A percentile compares a stretch with the other conserved stretches of the same genome.
phyloP scores from a whole-genome alignment of 2,329 filamentous ascomycete genomes.

The Podosphaera aphanis region DNA sequence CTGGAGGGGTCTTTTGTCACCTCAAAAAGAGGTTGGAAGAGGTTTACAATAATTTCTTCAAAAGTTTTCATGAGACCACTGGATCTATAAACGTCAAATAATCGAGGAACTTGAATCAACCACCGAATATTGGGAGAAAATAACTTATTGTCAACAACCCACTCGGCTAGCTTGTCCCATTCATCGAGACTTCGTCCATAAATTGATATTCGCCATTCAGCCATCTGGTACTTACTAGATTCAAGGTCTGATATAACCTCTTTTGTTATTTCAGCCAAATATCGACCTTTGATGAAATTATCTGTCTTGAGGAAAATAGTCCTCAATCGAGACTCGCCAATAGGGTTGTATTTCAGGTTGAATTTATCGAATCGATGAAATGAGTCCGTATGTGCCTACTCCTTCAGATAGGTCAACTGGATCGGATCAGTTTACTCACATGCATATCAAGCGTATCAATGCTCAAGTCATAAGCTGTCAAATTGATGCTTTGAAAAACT shows the following conservation, averaged over 20 bases:
- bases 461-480: conserved; percentile 91
- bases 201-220: conserved; percentile 95
- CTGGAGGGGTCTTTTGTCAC: conserved; percentile 69
- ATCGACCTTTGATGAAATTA: conserved; percentile 88
- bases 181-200: conserved; percentile 82
- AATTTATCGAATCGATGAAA: conserved; percentile 99
- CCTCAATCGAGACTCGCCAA: conserved; percentile 80
- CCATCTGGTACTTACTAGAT: conserved; percentile 98
- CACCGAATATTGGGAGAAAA: conserved; percentile 95
- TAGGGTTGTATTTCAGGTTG: conserved; percentile 95
- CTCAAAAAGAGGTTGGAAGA: conserved; percentile 86
- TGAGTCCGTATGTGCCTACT: conserved; percentile 74
- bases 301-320: conserved; percentile 99
- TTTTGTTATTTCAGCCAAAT: conserved; percentile 90
- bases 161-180: conserved; percentile 92
- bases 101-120: conserved; percentile 82
- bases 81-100: conserved; percentile 90
- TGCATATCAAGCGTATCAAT: conserved; percentile 99
- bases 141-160: conserved; percentile 95
- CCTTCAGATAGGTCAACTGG: conserved; percentile 2
- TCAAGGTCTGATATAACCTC: conserved; percentile 94
- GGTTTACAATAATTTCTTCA: conserved; percentile 71
- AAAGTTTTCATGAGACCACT: conserved; percentile 70
- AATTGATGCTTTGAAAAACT: conserved; percentile 90
- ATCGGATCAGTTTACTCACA: conserved; percentile 26